Base-by-base conservation (phyloP, 129 eudicot genomes). In the Smallanthus sonchifolius region DNA sequence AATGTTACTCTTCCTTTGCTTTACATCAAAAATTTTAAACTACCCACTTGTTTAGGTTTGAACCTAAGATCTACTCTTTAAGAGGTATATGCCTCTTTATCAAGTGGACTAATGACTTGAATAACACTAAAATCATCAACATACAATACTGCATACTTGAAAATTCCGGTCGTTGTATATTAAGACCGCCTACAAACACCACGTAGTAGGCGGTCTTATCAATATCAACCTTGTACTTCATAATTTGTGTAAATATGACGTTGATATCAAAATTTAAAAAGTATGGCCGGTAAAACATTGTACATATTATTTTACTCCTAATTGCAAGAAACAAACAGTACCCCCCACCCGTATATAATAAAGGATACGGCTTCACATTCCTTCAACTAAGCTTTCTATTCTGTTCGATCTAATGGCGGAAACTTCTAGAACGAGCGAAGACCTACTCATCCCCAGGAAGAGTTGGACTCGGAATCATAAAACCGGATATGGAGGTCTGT, bases 381-480 rank as follows among this genome's bases (percentile, higher is more conserved):
- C 73, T 67, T 67, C 38, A 67, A 40, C 51, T 16, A 65, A 17
- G n/a, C 40, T 28, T 69, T 48, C 11, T 30, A 43, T 67, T 67
- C 38, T 24, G 11, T 15, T 60, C 5, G 5, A 37, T 3, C 32
- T 13, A 9, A 85, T 81, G 89, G 86, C 79, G 10, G 60, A 49
- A 42, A 78, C 60, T 48, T 54, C 84, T 17, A 75, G 86, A 62
- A 8, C 52, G 7, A 85, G 84, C 65, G 74, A 80, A 10, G 86
- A 85, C 75, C 51, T 67, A 40, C 63, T 67, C 65, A 67, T 71
- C 39, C 85, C 59, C 6, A 77, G 51, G 56, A 82, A 72, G 65
- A 71, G 37, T 37, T 71, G 3, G 49, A 19, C 19, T 16, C 75
- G 67, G 0, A 38, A 24, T 40, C 54, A 56, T 7, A 72, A 4